Base-by-base conservation (phyloP, 2,329 filamentous ascomycete species). In the Pseudofabraea citricarpa region DNA sequence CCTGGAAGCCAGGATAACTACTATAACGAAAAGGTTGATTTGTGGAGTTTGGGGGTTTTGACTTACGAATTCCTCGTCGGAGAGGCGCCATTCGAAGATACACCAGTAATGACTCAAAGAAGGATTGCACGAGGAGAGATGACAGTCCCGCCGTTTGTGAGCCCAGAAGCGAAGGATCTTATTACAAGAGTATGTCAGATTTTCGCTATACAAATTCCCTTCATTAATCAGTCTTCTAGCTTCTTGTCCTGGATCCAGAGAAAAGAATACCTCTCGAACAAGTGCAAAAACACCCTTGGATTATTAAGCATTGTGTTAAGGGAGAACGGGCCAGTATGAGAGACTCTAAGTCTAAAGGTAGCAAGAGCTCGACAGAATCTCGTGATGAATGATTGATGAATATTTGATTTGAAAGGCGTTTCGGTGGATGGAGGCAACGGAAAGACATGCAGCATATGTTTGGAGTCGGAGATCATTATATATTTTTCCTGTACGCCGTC, bases 31-130 rank as follows among this genome's bases (percentile, higher is more conserved):
- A 97, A 96, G 71, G 88, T 98, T 23, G 93, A 98, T 62, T 69
- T 97, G 49, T 98, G 93, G 93, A 93, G 87, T 61, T 71, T 98
- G 58, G 93, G 93, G 19, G 93, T 97, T 18, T 67, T 98, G 66
- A 95, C 86, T 2, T 98, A 97, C 58, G 93, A 98, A 67, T 98
- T 98, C 58, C 68, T 98, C 46, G 88, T 95, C 24, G 93, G 93
- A 47, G 90, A 96, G 70, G 93, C 93, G 13, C 93, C 93, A 0
- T 98, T 98, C 58, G 93, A 98, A 66, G 93, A 97, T 59, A 93
- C 88, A 2, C 88, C 88, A 4, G 80, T 91, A 50, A 95, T 95
- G 87, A 98, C 93, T 20, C 90, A 95, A 55, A 75, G 88, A 55
- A 82, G 90, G 59, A 98, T 98, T 64, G 80, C 83, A 5, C 75